Base-by-base conservation (phyloP, 306 rosid genomes). In the Benincasa hispida region DNA sequence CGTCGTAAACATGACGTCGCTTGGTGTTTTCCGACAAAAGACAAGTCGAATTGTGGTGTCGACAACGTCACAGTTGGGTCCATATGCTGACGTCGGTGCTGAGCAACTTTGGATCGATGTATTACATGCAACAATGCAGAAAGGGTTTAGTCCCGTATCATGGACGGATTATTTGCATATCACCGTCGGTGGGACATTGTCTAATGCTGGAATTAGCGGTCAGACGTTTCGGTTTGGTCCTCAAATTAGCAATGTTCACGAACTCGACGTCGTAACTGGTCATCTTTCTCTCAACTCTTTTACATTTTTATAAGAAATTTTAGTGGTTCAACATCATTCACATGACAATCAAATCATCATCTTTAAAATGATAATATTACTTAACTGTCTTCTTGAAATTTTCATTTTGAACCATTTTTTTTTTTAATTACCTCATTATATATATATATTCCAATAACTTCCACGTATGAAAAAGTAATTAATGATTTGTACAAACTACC, bases 161-260 rank as follows among this genome's bases (percentile, higher is more conserved):
- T 95, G 96, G 99, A 88, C 93, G 24, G 97, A 95, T 39, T 95
- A 92, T 47, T 83, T 95, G 83, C 80, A 66, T 74, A 47, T 95
- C 27, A 89, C 88, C 2, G 92, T 90, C 27, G 98, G 95, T 12
- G 98, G 98, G 22, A 94, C 97, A 4, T 88, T 94, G 68, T 91
- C 95, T 19, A 91, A 91, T 56, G 98, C 98, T 15, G 97, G 98
- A 12, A 87, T 94, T 4, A 87, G 98, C 51, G 98, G 98, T n/a
- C 98, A 91, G 58, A 57, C 92, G 17, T 90, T 90, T 61, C 85
- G 84, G 1, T 82, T 81, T 45, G 97, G 98, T 34, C 98, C 98
- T 79, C 98, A 94, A 18, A 87, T 89, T 74, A 84, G 79, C 79
- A 92, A 92, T 78, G 93, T 95, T 67, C 24, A 77, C 80, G 90